Conservation (phyloP, 2,329 filamentous ascomycete genomes). For the Botrytis pseudocinerea region DNA sequence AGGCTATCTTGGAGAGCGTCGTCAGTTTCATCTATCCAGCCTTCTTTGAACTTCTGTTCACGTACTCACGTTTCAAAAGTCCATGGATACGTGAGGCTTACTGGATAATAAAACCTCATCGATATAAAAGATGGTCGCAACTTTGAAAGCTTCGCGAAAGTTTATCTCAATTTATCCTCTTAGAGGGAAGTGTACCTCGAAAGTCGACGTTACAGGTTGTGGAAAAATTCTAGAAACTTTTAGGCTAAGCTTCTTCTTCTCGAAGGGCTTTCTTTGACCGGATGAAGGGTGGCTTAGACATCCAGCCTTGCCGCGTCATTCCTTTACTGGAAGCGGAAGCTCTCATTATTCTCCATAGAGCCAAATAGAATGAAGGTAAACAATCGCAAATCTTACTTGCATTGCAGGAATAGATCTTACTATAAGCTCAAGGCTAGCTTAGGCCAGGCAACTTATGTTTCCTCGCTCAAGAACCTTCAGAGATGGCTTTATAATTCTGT, state of each 20-base stretch:
- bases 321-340: not conserved
- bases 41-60: not conserved
- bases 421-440: not conserved
- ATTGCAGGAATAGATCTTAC: not conserved
- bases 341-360: not conserved
- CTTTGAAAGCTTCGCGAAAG: not conserved
- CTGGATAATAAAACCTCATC: not conserved
- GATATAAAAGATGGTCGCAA: not conserved
- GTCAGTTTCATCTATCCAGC: not conserved
- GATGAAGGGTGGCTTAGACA: not conserved
- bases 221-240: not conserved
- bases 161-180: not conserved
- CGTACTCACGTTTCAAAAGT: not conserved
- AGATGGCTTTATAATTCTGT: not conserved
- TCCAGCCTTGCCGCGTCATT: slow-evolving; percentile 6
- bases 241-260: not conserved
- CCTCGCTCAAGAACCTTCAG: not conserved
- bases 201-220: not conserved
- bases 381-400: not conserved
- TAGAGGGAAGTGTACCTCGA: not conserved
- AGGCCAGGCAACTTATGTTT: not conserved
- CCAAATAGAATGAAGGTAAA: not conserved
- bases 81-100: not conserved
- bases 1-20: not conserved
- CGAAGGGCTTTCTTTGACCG: not conserved